Percentiles rank a stretch among this genome's conserved stretches.
Evolutionary conservation across 306 rosid genomes (phyloP).

Genomic region (Mimosa bimucronata): DNA sequence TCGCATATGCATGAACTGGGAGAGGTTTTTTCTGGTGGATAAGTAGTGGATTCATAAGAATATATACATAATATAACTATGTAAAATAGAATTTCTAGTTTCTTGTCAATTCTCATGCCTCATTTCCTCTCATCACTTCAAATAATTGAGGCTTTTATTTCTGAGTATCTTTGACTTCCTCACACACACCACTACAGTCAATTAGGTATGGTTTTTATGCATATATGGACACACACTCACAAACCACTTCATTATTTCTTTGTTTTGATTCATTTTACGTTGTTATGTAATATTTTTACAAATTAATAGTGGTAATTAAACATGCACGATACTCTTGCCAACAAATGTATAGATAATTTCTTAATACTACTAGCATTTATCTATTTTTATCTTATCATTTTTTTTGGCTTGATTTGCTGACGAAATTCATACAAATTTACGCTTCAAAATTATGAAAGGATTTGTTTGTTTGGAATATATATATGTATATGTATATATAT

Average conservation of each 20-base stretch:
- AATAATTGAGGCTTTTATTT: slow-evolving; percentile 26
- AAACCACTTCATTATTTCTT: no score
- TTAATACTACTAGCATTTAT: neutral
- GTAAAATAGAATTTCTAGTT: slow-evolving; percentile 47
- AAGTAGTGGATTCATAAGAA: slow-evolving; percentile 48
- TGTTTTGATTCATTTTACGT: neutral
- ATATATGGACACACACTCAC: no score
- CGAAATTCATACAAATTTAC: neutral
- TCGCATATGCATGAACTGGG: slow-evolving; percentile 36
- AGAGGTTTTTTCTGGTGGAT: slow-evolving; percentile 20
- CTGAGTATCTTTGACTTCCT: slow-evolving; percentile 34
- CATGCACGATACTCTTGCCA: neutral
- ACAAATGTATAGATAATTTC: neutral
- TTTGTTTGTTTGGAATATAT: neutral
- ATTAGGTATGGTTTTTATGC: neutral
- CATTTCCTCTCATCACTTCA: slow-evolving; percentile 7
- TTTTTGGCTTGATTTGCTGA: neutral
- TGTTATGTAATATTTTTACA: neutral
- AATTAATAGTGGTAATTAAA: neutral
- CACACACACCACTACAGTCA: slow-evolving; percentile 35
- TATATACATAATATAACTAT: slow-evolving; percentile 17
- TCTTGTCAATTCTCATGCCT: slow-evolving; percentile 28
- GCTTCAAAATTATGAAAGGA: neutral
- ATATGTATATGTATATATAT: no score
- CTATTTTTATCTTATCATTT: neutral